Conservation (phyloP, 108 stramenopile genomes). For the Mediolabrus comicus region DNA sequence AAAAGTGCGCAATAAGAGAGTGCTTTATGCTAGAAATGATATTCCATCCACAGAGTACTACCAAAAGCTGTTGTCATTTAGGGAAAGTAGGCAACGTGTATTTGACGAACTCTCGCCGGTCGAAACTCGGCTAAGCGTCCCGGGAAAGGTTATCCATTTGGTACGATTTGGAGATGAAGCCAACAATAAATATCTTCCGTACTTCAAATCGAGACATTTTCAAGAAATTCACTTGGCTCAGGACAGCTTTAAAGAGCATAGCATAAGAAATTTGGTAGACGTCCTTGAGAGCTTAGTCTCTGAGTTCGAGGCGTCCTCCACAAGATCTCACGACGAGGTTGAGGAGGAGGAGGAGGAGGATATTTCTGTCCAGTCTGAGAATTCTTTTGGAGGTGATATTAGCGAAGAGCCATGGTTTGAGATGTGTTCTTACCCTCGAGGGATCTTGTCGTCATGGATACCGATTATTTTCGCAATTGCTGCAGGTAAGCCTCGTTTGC, state of each 20-base stretch:
- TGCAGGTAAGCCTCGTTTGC: conserved; percentile 1
- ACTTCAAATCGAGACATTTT: background rate
- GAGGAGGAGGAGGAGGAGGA: background rate
- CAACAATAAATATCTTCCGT: conserved; percentile 9
- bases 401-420: conserved; percentile 16
- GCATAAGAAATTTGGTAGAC: background rate
- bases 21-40: background rate
- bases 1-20: background rate
- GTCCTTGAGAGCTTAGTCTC: background rate
- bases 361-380: background rate
- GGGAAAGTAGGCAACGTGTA: background rate
- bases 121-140: conserved; percentile 6
- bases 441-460: background rate
- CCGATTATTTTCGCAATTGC: conserved; percentile 3
- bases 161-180: background rate
- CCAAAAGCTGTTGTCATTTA: conserved; percentile 1
- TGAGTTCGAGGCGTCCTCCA: background rate
- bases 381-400: conserved; percentile 1
- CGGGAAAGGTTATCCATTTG: conserved; percentile 16
- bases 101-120: background rate
- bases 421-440: conserved; percentile 3
- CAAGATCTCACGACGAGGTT: background rate
- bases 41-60: conserved; percentile 2
- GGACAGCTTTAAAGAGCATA: conserved; percentile 6
- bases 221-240: conserved; percentile 2